A percentile compares a stretch with the other conserved stretches of the same genome.
Evolutionary conservation across 164 flowering plant genomes (phyloP).

Genomic region (Liriodendron chinense): DNA sequence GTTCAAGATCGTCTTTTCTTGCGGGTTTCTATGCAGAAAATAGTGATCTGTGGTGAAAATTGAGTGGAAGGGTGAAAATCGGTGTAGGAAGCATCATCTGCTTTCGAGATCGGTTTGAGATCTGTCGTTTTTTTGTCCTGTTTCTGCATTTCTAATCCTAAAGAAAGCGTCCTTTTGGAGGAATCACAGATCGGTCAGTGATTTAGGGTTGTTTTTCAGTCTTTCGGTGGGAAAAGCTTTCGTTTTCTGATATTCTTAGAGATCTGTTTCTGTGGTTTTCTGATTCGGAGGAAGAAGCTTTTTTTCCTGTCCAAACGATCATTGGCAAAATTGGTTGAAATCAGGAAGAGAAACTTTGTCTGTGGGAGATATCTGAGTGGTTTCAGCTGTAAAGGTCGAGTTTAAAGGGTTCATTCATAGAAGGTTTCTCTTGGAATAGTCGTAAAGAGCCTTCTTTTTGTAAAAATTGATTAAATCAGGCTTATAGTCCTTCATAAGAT

Average conservation of each 20-base stretch:
- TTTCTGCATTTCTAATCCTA: neutral
- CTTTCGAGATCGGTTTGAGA: neutral
- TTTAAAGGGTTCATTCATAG: too few species aligned
- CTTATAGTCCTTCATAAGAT: neutral
- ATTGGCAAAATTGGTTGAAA: neutral
- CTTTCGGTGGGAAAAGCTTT: neutral
- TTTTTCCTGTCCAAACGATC: neutral
- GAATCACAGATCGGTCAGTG: neutral
- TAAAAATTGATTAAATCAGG: neutral
- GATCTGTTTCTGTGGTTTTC: neutral
- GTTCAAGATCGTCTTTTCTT: too few species aligned
- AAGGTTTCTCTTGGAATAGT: neutral
- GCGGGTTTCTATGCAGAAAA: too few species aligned
- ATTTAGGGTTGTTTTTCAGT: neutral
- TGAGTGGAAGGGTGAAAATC: conserved; percentile 1
- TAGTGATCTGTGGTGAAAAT: neutral
- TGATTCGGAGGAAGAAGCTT: neutral
- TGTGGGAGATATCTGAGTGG: neutral
- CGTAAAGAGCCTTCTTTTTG: neutral
- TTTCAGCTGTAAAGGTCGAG: neutral
- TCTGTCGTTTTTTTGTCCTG: neutral
- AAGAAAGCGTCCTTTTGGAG: neutral
- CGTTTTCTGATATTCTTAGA: neutral
- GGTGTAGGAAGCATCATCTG: neutral
- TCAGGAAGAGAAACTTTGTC: neutral